Evolutionary conservation across 495 filamentous ascomycete species (phyloP), one percentile per base, ranked within the genome.

Genomic region (Geopyxis carbonaria): DNA sequence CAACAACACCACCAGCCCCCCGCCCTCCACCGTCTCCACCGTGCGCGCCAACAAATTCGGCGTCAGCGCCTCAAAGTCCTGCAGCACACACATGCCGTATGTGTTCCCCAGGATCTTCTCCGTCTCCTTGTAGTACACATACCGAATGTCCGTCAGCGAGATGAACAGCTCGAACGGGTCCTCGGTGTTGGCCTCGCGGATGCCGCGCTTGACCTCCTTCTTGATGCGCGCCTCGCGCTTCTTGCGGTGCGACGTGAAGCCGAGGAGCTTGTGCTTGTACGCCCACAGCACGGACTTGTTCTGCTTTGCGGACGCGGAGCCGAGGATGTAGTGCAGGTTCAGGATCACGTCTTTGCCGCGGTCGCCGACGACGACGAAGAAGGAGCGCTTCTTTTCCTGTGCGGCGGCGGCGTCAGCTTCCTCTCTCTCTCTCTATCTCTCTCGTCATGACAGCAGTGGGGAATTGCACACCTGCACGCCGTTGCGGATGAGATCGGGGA

Each of bases 111-210:
- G 61, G 55, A 99, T 95, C 65, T 93, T 93, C 44, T 99, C 91
- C n/a, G 91, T 95, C 61, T 99, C 91, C 62, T 99, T 99, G 66
- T 99, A 99, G 68, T 93, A 99, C 27, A 87, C 81, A 72, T 95
- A 99, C 48, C 91, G 81, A 50, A 99, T 93, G 56, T 93, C 84
- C 60, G 93, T 80, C 40, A 93, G 73, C 14, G 82, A 85, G 56
- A 99, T 78, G 63, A 99, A 99, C 45, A 95, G 69, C 64, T 99
- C 91, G 63, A 99, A 99, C 0, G 91, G 80, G 52, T 95, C 91
- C 52, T 94, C 85, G 31, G 76, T 73, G 58, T 99, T 93, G n/a
- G 80, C 72, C 58, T 99, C 91, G 45, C 89, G 69, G 40, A 85
- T 85, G 14, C 91, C 91, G 44, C 84, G 73, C 64, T 92, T 95